Conservation (phyloP, 139 green algal genomes). For the Chlamydomonas sp. region DNA sequence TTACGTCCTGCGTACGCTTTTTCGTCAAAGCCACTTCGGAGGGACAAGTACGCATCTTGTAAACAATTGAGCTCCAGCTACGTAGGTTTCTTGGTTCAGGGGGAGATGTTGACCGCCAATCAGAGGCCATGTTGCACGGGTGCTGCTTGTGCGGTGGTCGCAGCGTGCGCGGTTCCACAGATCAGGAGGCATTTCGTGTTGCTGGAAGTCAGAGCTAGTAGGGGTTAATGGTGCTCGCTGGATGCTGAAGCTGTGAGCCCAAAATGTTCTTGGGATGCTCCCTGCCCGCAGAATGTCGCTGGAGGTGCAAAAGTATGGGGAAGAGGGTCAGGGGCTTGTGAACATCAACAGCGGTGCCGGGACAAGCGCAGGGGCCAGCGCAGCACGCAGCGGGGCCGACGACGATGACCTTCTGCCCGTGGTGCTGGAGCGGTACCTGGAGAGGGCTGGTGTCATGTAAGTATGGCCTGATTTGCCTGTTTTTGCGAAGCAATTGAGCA, state of each 20-base stretch:
- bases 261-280: background rate
- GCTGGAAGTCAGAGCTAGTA: background rate
- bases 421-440: slow-evolving; percentile 63
- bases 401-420: slow-evolving; percentile 59
- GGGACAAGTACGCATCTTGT: too few species aligned
- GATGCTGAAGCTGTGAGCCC: background rate
- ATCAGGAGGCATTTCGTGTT: too few species aligned
- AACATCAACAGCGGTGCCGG: background rate
- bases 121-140: too few species aligned
- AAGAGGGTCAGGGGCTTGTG: slow-evolving; percentile 31
- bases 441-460: slow-evolving; percentile 61
- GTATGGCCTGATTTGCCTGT: background rate
- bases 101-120: too few species aligned
- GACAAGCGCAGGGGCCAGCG: background rate
- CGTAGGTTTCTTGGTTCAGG: too few species aligned
- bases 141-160: too few species aligned
- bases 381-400: slow-evolving; percentile 29
- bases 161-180: too few species aligned
- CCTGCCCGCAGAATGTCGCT: slow-evolving; percentile 23
- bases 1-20: too few species aligned
- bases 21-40: too few species aligned
- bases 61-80: too few species aligned
- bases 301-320: slow-evolving; percentile 38
- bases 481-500: background rate
- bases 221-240: background rate